Conservation (phyloP, 306 rosid species). For the Inga oerstediana region DNA sequence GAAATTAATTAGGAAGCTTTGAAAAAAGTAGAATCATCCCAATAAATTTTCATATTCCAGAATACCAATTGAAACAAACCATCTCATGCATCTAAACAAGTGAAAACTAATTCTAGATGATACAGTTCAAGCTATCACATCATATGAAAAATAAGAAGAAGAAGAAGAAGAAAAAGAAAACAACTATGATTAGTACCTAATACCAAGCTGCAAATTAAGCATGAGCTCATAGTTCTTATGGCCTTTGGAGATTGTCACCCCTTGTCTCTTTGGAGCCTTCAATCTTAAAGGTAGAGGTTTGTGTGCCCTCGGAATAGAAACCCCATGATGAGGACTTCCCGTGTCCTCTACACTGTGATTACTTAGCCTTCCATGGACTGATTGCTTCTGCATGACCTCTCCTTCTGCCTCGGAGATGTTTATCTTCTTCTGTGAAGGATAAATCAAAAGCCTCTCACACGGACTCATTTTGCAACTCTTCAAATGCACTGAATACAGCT, state of each 20-base stretch:
- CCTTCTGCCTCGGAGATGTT: constrained; percentile 45
- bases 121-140: constrained; percentile 13
- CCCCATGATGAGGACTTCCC: constrained; percentile 7
- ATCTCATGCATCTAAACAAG: constrained; percentile 12
- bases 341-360: constrained; percentile 49
- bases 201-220: constrained; percentile 97
- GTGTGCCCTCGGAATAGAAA: constrained; percentile 36
- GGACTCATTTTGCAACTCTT: constrained; percentile 49
- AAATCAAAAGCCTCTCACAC: constrained; percentile 59
- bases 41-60: constrained; percentile 2
- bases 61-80: constrained; percentile 17
- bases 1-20: constrained; percentile 43
- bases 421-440: constrained; percentile 74
- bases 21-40: constrained; percentile 38
- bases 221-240: constrained; percentile 92
- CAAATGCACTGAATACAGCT: constrained; percentile 49
- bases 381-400: constrained; percentile 38
- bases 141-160: neutral
- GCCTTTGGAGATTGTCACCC: constrained; percentile 82
- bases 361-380: constrained; percentile 44
- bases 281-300: constrained; percentile 36
- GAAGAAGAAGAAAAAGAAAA: constrained; percentile 1
- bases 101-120: constrained; percentile 28
- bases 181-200: constrained; percentile 71
- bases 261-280: constrained; percentile 67